Evolutionary conservation across 176 grass and related monocot genomes (phyloP).

Genomic region (Pontederia crassipes): DNA sequence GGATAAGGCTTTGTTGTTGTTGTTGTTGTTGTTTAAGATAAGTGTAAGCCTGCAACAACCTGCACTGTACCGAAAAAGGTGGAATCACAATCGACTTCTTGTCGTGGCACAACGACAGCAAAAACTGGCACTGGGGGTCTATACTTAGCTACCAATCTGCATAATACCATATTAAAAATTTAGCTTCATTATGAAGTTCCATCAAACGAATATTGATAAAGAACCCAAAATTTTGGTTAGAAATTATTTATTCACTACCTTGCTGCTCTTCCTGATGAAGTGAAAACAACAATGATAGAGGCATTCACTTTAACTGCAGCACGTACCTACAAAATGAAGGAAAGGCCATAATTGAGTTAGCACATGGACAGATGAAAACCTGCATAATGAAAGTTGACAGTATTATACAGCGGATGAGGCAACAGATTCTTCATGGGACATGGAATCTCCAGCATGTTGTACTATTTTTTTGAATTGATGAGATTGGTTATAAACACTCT

Average conservation of each 20-base stretch:
- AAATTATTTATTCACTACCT: conserved; percentile 35
- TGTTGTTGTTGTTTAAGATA: no score
- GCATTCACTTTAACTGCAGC: conserved; percentile 95
- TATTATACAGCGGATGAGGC: conserved; percentile 72
- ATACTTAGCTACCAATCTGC: conserved; percentile 84
- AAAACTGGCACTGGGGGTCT: conserved; percentile 82
- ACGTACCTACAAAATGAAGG: conserved; percentile 48
- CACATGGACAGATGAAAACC: conserved; percentile 2
- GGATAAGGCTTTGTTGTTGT: no score
- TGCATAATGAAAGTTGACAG: conserved; percentile 2
- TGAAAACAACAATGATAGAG: conserved; percentile 76
- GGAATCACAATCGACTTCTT: conserved; percentile 44
- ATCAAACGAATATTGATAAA: neutral
- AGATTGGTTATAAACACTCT: conserved; percentile 71
- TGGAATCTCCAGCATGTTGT: conserved; percentile 63
- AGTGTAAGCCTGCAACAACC: conserved; percentile 22
- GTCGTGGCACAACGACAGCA: conserved; percentile 62
- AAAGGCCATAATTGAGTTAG: neutral
- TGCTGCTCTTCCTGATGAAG: conserved; percentile 66
- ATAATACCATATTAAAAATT: neutral
- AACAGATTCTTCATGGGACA: conserved; percentile 87
- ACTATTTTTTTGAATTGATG: conserved; percentile 84
- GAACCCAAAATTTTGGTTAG: neutral
- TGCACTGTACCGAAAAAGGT: conserved; percentile 53
- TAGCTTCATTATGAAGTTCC: neutral